A percentile compares a stretch with the other conserved stretches of the same genome.
Conservation (phyloP, 192 early-diverging fungal species). For the Backusella macrospora region DNA sequence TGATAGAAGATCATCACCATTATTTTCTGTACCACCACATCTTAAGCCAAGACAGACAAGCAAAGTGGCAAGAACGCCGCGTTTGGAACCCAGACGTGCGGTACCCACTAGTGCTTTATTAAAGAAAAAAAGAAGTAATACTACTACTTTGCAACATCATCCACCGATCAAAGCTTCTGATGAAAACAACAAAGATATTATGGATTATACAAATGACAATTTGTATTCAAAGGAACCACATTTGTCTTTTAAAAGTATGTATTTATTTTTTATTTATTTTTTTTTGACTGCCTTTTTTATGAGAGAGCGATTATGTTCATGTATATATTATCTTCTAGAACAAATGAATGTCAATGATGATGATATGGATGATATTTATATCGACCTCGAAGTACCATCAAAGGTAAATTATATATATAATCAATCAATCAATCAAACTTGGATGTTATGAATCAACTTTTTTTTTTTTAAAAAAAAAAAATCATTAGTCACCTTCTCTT, state of each 20-base stretch:
- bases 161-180: not conserved
- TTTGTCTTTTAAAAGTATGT: not conserved
- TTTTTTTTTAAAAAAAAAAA: too few species aligned
- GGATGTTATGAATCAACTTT: too few species aligned
- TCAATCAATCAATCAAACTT: too few species aligned
- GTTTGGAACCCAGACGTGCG: not conserved
- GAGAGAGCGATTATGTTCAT: too few species aligned
- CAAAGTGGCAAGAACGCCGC: not conserved
- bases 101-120: not conserved
- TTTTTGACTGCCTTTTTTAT: too few species aligned
- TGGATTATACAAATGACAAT: not conserved
- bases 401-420: too few species aligned
- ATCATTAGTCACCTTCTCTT: not conserved
- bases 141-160: not conserved
- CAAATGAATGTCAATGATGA: too few species aligned
- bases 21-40: not conserved
- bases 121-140: not conserved
- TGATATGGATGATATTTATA: too few species aligned
- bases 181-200: not conserved
- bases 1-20: not conserved
- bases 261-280: too few species aligned
- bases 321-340: too few species aligned
- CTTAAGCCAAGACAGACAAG: too few species aligned
- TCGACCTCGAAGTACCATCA: too few species aligned
- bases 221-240: not conserved